Percentiles rank a stretch among this genome's conserved stretches.
phyloP scores from a whole-genome alignment of 2,329 filamentous ascomycete species.

The Colletotrichum sp. region DNA sequence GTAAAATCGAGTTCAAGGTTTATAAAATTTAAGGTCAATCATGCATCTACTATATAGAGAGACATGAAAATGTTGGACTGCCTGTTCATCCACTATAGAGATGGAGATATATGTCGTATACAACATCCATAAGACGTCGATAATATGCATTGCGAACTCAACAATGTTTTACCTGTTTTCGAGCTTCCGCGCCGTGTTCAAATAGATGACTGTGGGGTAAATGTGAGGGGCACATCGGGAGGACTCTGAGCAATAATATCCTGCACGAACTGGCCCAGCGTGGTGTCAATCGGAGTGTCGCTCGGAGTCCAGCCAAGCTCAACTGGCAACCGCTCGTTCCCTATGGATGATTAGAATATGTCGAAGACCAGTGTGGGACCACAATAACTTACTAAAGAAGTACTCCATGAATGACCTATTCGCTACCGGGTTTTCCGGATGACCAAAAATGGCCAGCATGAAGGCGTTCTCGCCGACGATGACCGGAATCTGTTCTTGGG shows the following conservation, averaged over 20 bases:
- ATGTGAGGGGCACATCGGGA: neutral
- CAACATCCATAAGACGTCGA: neutral
- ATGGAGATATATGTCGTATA: neutral
- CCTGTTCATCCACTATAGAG: neutral
- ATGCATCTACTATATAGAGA: neutral
- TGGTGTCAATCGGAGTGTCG: neutral
- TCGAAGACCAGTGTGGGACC: neutral
- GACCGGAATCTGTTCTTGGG: slow-evolving; percentile 25
- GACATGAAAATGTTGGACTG: neutral
- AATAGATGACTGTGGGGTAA: neutral
- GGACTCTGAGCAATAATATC: neutral
- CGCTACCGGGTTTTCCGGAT: slow-evolving; percentile 41
- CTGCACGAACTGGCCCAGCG: neutral
- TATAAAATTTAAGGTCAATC: neutral
- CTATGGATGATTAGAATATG: neutral
- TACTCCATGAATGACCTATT: slow-evolving; percentile 44
- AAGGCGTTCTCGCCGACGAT: slow-evolving; percentile 55
- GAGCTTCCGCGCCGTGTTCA: neutral
- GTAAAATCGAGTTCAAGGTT: neutral
- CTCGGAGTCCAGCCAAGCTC: neutral
- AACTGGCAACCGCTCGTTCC: neutral
- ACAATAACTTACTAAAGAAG: slow-evolving; percentile 43
- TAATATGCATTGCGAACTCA: neutral
- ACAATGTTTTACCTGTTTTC: neutral
- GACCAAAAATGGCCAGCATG: slow-evolving; percentile 52